Conservation (phyloP, 2,329 filamentous ascomycete genomes). For the Fonsecaea nubica region DNA sequence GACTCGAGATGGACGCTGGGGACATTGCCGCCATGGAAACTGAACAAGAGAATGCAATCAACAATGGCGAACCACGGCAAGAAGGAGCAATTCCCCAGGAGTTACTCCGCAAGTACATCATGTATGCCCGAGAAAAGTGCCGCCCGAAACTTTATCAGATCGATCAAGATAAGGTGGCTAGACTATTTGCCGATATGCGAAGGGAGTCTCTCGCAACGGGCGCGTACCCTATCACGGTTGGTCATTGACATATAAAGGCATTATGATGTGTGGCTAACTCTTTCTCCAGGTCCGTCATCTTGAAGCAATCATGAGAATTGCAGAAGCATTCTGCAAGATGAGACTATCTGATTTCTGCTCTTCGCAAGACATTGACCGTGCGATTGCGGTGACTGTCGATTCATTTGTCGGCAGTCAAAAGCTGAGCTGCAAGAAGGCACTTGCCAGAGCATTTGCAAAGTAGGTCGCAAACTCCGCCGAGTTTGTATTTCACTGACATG, state of each 20-base stretch:
- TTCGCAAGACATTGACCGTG: constrained; percentile 88
- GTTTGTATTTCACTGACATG: background rate
- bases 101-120: constrained; percentile 91
- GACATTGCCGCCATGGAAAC: constrained; percentile 68
- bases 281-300: constrained; percentile 82
- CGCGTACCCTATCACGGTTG: constrained; percentile 95
- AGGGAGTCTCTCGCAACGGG: constrained; percentile 90
- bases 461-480: constrained; percentile 64
- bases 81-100: constrained; percentile 85
- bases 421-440: constrained; percentile 94
- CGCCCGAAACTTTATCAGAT: constrained; percentile 94
- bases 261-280: background rate
- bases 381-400: constrained; percentile 94
- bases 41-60: constrained; percentile 53
- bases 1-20: constrained; percentile 56
- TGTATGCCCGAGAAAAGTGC: constrained; percentile 90
- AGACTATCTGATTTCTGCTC: constrained; percentile 95
- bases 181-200: constrained; percentile 95
- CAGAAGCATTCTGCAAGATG: constrained; percentile 96
- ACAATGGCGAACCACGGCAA: constrained; percentile 57
- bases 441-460: constrained; percentile 93
- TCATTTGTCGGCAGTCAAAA: constrained; percentile 97
- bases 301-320: constrained; percentile 95
- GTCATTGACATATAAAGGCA: constrained; percentile 47
- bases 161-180: constrained; percentile 94